These are phyloP conservation scores for Phytopythium boreale DNA, from an alignment of 352 stramenopile species.

Conservation along the genomic window DNA sequence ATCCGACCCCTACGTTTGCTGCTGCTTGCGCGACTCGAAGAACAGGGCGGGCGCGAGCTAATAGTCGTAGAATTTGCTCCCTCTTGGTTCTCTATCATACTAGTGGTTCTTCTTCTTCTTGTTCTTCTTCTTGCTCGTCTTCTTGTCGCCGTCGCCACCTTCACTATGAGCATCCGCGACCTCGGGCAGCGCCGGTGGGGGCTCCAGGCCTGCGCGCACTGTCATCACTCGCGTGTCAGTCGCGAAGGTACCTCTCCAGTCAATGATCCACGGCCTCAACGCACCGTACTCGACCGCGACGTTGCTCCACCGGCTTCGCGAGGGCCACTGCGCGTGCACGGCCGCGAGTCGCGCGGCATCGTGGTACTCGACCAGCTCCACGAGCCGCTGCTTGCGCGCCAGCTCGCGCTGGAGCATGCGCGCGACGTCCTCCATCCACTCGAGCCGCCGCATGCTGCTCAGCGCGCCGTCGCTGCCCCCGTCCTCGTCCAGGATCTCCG, in stretches of 20 bases:
- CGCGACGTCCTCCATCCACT: constrained; percentile 78
- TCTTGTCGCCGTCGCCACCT: constrained; percentile 2
- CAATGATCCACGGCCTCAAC: constrained; percentile 1
- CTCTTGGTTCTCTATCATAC: background rate
- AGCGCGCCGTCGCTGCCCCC: constrained; percentile 16
- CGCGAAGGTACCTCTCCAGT: no score
- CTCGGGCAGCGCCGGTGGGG: constrained; percentile 23
- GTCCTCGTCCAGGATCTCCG: constrained; percentile 12
- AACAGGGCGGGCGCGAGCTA: background rate
- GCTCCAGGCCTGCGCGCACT: constrained; percentile 43
- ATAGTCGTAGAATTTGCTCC: background rate
- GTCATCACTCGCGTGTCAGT: background rate
- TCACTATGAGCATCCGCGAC: constrained; percentile 1
- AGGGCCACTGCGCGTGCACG: constrained; percentile 46
- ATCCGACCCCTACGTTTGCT: background rate
- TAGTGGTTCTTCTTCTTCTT: constrained; percentile 35
- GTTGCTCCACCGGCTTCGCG: constrained; percentile 29
- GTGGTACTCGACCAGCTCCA: constrained; percentile 51
- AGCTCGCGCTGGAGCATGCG: constrained; percentile 66
- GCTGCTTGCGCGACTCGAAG: background rate
- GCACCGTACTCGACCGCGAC: constrained; percentile 50
- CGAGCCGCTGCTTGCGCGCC: constrained; percentile 50
- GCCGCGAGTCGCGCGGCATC: constrained; percentile 30
- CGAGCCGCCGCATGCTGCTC: constrained; percentile 29
- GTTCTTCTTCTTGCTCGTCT: constrained; percentile 27